These are phyloP conservation scores for Colletotrichum tropicale DNA, from an alignment of 2,329 filamentous ascomycete species.

Conservation along the genomic window DNA sequence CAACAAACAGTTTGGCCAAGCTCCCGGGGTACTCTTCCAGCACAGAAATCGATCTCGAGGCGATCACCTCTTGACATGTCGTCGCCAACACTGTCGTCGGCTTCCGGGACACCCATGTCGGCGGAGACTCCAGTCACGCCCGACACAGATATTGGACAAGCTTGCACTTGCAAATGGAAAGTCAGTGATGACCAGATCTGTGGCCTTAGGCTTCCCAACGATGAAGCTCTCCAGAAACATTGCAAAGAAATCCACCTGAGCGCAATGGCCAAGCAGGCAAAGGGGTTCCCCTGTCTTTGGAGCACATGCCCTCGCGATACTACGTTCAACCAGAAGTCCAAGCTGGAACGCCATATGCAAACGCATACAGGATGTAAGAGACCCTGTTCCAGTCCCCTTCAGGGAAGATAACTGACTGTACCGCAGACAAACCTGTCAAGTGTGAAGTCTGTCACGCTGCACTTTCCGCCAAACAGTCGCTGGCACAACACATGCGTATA, in stretches of 20 bases:
- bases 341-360: conserved; percentile 69
- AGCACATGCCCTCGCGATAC: conserved; percentile 56
- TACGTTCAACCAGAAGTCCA: conserved; percentile 64
- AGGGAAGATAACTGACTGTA: conserved; percentile 27
- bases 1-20: neutral
- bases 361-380: conserved; percentile 67
- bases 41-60: neutral
- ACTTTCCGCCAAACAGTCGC: conserved; percentile 71
- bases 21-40: neutral
- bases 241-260: conserved; percentile 56
- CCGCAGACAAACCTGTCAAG: conserved; percentile 61
- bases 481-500: conserved; percentile 70
- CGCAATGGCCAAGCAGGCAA: conserved; percentile 39
- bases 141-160: neutral
- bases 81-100: neutral
- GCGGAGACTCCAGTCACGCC: neutral
- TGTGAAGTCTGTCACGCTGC: conserved; percentile 60
- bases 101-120: neutral
- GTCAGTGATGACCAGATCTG: conserved; percentile 30
- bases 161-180: conserved; percentile 38
- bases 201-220: conserved; percentile 40
- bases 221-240: conserved; percentile 60
- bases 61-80: neutral
- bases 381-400: neutral
- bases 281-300: conserved; percentile 62